phyloP scores from a whole-genome alignment of 768 basidiomycete genomes.

The Hericium coralloides region DNA sequence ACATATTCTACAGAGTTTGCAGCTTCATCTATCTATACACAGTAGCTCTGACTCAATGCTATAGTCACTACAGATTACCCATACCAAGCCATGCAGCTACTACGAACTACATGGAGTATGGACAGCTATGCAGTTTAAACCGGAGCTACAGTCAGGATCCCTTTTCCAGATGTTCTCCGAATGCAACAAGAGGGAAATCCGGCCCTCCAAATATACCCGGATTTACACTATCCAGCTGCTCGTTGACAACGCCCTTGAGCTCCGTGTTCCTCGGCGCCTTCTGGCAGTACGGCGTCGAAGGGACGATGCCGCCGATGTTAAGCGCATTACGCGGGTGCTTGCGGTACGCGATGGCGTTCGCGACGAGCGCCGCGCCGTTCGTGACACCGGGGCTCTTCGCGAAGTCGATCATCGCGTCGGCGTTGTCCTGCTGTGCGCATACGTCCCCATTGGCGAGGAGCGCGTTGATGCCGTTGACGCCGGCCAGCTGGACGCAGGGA shows the following conservation, averaged over 20 bases:
- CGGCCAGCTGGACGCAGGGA: conserved; percentile 35
- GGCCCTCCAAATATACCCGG: conserved; percentile 45
- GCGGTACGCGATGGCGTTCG: conserved; percentile 34
- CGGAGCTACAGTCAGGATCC: too few species aligned
- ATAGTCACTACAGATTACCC: too few species aligned
- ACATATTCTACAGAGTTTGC: too few species aligned
- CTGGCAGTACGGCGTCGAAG: conserved; percentile 46
- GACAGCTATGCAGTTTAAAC: too few species aligned
- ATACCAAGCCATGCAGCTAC: too few species aligned
- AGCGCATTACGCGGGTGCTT: conserved; percentile 34
- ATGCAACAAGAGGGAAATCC: conserved; percentile 35
- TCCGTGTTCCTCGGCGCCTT: conserved; percentile 40
- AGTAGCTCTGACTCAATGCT: too few species aligned
- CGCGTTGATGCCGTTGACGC: conserved; percentile 32
- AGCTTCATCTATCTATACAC: too few species aligned
- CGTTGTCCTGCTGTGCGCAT: conserved; percentile 40
- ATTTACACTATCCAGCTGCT: conserved; percentile 44
- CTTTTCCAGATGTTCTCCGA: conserved; percentile 35
- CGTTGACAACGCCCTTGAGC: conserved; percentile 41
- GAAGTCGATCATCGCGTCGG: conserved; percentile 43
- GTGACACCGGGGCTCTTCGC: conserved; percentile 34
- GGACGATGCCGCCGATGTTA: conserved; percentile 32
- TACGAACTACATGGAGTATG: too few species aligned
- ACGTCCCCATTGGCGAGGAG: conserved; percentile 36
- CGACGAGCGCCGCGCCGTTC: conserved; percentile 32